phyloP scores from a whole-genome alignment of 495 filamentous ascomycete genomes.

The Podospora tetraspora region DNA sequence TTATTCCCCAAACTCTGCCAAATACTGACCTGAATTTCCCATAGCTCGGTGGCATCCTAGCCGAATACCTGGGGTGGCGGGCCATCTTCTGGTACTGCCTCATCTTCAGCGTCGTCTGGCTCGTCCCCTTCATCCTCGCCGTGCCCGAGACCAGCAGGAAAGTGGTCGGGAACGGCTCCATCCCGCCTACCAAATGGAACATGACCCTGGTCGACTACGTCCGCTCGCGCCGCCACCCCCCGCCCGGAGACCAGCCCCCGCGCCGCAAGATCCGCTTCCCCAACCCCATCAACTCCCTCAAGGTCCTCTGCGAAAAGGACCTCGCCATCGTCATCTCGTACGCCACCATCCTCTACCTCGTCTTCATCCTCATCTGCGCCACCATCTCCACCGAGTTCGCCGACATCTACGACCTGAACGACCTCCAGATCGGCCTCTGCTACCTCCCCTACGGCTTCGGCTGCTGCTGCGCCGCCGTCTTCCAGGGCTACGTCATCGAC shows the following conservation, averaged over 20 bases:
- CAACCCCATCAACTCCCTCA: conserved; percentile 63
- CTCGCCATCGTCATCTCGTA: conserved; percentile 37
- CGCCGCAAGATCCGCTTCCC: conserved; percentile 56
- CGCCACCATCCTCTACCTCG: conserved; percentile 49
- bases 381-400: conserved; percentile 57
- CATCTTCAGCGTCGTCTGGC: conserved; percentile 51
- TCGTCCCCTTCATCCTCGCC: conserved; percentile 47
- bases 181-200: conserved; percentile 52
- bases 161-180: conserved; percentile 66
- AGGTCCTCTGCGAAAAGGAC: conserved; percentile 63
- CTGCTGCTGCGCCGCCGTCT: conserved; percentile 60
- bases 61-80: conserved; percentile 62
- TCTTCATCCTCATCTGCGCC: conserved; percentile 42
- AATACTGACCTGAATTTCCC: too few species aligned
- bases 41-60: conserved; percentile 62
- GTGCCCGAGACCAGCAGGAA: conserved; percentile 66
- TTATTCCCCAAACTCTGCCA: too few species aligned
- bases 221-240: conserved; percentile 22
- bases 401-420: conserved; percentile 57
- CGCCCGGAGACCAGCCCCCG: not conserved
- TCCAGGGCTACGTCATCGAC: conserved; percentile 56
- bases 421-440: conserved; percentile 62
- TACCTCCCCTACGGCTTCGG: conserved; percentile 60
- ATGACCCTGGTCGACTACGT: conserved; percentile 44
- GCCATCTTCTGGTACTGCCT: conserved; percentile 71